Conservation (phyloP, 2,329 filamentous ascomycete genomes). For the Amauroascus niger region DNA sequence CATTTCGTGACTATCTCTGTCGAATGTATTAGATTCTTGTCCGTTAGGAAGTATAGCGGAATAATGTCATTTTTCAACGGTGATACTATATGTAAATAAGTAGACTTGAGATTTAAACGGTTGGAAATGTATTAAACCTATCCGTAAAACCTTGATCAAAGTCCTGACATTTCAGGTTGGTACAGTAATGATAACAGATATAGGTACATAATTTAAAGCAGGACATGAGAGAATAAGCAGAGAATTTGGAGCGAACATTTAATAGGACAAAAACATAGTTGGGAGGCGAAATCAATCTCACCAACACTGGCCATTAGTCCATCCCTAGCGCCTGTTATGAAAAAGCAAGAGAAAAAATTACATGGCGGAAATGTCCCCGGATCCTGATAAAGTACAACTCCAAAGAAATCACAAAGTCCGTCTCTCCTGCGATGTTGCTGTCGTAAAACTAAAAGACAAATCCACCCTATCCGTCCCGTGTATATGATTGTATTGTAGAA, state of each 20-base stretch:
- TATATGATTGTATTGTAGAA: background rate
- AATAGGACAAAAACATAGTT: background rate
- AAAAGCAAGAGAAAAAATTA: background rate
- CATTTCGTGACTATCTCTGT: background rate
- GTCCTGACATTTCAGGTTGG: no score
- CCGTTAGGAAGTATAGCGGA: no score
- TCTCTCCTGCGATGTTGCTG: background rate
- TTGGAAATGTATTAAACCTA: no score
- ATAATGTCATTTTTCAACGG: no score
- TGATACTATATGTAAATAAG: no score
- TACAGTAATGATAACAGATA: background rate
- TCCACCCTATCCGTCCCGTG: background rate
- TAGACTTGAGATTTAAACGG: no score
- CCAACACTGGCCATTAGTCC: background rate
- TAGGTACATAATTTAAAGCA: no score
- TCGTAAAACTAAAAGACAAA: background rate
- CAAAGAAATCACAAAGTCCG: background rate
- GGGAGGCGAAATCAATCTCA: background rate
- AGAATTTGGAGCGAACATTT: no score
- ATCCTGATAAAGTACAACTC: conserved; percentile 2
- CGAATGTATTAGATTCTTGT: no score
- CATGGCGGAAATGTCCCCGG: background rate
- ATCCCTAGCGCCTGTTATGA: background rate
- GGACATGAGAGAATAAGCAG: background rate
- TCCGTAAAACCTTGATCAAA: no score